Evolutionary conservation across 2,329 filamentous ascomycete species (phyloP), one percentile per base, ranked within the genome.

Genomic region (Aspergillus aculeatinus): DNA sequence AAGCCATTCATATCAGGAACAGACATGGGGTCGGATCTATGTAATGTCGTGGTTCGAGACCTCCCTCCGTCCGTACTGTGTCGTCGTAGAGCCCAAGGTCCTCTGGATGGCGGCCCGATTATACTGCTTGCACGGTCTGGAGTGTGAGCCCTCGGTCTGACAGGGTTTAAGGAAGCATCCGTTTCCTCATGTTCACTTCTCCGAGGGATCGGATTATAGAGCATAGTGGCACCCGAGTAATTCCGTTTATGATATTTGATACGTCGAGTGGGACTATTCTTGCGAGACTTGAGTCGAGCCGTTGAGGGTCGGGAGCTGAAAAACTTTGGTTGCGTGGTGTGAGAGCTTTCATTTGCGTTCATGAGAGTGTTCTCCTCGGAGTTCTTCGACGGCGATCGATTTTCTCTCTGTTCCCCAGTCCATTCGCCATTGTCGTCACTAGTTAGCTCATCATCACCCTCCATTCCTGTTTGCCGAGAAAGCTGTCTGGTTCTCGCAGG

Each of bases 401-500:
- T 69, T n/a, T 65, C 39, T 19, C 16, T 12, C 39, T 16, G 14
- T 6, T 19, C 68, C 11, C 69, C 67, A 10, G 56, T 59, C 12
- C 65, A 74, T 31, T 82, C 80, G 33, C 87, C 86, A 59, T 93
- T 89, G 58, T 92, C 90, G 58, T 92, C 90, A 3, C 90, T 93
- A 12, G 90, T 84, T n/a, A 93, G 80, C 74, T 97, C 93, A 68
- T 96, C 93, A 68, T 97, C 93, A 0, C 92, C 91, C 71, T 96
- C 92, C 6, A 88, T 91, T 69, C 95, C 91, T 0, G 90, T 92
- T 60, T 92, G 87, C 69, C 78, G 82, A 48, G 82, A 78, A 47
- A 80, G 64, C 60, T 82, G 74, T 59, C 80, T 72, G 50, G 72
- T 75, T 55, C 70, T 74, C n/a, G 74, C 67, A 5, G 64, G 67